A percentile compares a stretch with the other conserved stretches of the same genome.
Conservation (phyloP, 2,329 filamentous ascomycete species). For the Magnaporthiopsis poae region DNA sequence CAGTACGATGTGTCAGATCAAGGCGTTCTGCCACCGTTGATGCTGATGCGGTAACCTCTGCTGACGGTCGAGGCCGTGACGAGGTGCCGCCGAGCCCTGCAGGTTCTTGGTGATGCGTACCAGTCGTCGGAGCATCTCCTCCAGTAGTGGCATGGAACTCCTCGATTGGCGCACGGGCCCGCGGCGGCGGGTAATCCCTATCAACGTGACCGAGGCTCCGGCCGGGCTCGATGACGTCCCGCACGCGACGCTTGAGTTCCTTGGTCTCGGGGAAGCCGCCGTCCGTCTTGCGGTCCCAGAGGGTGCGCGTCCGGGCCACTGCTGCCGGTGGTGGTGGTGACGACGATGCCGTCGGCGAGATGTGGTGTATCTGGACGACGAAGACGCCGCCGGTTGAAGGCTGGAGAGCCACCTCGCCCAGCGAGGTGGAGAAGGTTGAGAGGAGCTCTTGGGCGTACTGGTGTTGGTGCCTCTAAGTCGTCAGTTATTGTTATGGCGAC, state of each 20-base stretch:
- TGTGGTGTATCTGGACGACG: slow-evolving; percentile 51
- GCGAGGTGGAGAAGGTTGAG: slow-evolving; percentile 73
- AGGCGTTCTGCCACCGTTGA: neutral
- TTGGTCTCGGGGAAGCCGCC: slow-evolving; percentile 93
- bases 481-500: neutral
- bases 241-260: slow-evolving; percentile 72
- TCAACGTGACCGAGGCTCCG: slow-evolving; percentile 77
- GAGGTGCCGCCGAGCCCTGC: neutral
- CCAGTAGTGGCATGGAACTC: neutral
- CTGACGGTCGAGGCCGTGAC: neutral
- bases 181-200: slow-evolving; percentile 29
- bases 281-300: slow-evolving; percentile 83
- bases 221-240: slow-evolving; percentile 71
- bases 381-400: slow-evolving; percentile 81
- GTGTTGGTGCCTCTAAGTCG: slow-evolving; percentile 25
- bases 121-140: neutral
- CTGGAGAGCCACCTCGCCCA: slow-evolving; percentile 81
- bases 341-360: slow-evolving; percentile 10
- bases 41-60: neutral
- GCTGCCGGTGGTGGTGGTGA: neutral
- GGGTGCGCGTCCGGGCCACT: slow-evolving; percentile 37
- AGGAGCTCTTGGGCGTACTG: slow-evolving; percentile 92
- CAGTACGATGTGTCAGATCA: neutral
- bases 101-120: neutral
- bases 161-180: no score